Base-by-base conservation (phyloP, 1,139 yeast genomes). In the Debaryomyces psychrophilus region DNA sequence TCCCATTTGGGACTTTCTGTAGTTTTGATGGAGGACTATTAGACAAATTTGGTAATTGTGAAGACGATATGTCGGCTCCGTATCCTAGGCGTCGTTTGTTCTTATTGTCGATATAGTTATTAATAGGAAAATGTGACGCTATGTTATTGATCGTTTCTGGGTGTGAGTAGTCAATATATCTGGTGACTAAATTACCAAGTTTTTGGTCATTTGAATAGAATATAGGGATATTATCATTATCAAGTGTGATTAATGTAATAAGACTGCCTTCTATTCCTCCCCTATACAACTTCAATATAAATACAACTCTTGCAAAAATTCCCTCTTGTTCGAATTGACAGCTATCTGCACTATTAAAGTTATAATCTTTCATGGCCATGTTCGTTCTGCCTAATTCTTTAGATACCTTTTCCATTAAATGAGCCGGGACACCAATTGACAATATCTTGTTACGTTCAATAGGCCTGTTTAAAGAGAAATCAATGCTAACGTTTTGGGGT, bases 291-390 rank as follows among this genome's bases (percentile, higher is more conserved):
- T 53, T 56, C 22, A 55, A 43, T 11, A 38, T 37, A 20, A 54
- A 51, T 7, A 46, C 45, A 14, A 57, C 43, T 12, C 47, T 46
- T 5, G 53, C 53, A 38, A 58, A 47, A 1, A 57, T 39, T 5
- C 58, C 59, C 14, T 48, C 48, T 8, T 44, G 31, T 14, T 53
- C 57, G 12, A 59, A 38, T 39, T 43, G 47, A 25, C 60, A 54
- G 18, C 40, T 44, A 9, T 43, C 37, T 8, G 46, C 42, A 26
- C 49, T 49, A 3, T 29, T 25, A 31, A 50, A 54, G 37, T 55
- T 52, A 33, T 50, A 50, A 12, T 37, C 41, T 3, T 27, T 33
- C 31, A 43, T 31, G 4, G 34, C 29, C 2, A 20, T 26, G 7
- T 43, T 39, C 7, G 47, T 34, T 31, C 38, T 45, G n/a, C 41